Base-by-base conservation (phyloP, 176 grass and related monocot genomes). In the Neostapfia colusana region DNA sequence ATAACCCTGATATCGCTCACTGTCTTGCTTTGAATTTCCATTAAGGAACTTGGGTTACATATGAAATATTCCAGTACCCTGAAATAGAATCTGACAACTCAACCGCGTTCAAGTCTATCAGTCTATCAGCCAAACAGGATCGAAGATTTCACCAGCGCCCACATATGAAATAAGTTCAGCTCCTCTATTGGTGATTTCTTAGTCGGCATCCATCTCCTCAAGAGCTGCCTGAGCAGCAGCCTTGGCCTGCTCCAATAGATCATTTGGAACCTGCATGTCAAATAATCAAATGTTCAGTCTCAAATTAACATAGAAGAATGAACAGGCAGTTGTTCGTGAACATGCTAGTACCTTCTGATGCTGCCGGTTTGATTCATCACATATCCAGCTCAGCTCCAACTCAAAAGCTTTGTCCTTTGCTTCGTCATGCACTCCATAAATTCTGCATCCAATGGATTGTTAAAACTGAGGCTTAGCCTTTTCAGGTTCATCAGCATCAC, bases 171-270 rank as follows among this genome's bases (percentile, higher is more conserved):
- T n/a, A 70, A 77, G 55, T 24, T 55, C 4, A 1, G 6, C 10
- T 4, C 13, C 45, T 49, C 3, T 48, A 16, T 21, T 1, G 10
- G 41, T 41, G 35, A 16, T 38, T 65, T 65, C 48, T 82, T 81
- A 97, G 72, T 93, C 90, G 44, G 90, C 93, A 77, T 97, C 88
- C 93, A 93, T 97, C 70, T 87, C 93, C 81, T 93, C 90, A 6
- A 87, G 60, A 40, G 93, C 88, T 34, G 82, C 88, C 77, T 88
- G 85, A 37, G 90, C 93, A 65, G 80, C 88, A 24, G 83, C 61
- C 79, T 83, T 90, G 36, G 85, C 90, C 74, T 83, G 80, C 80
- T 93, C 80, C 75, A 90, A 58, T 10, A 93, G 57, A 85, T 71
- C 73, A 80, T 88, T 84, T 14, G 90, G 87, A 34, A 97, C 90